phyloP scores from a whole-genome alignment of 1,284 basidiomycete species.

The Cryptococcus sp. region DNA sequence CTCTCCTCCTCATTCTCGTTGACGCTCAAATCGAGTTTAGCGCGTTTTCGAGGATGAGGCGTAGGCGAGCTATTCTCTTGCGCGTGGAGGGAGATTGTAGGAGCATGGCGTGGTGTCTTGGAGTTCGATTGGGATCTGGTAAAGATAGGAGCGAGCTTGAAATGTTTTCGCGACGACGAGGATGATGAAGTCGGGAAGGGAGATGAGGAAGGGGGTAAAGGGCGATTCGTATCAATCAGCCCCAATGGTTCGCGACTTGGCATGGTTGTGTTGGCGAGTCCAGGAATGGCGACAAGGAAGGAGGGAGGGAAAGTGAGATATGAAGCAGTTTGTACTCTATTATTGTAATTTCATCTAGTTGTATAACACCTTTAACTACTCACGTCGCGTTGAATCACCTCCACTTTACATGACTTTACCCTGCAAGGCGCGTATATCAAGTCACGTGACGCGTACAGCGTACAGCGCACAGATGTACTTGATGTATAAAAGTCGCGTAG shows the following conservation, averaged over 20 bases:
- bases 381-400: too few species aligned
- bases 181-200: not conserved
- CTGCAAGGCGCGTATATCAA: too few species aligned
- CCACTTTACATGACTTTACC: too few species aligned
- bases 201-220: not conserved
- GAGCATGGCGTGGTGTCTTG: conserved; percentile 1
- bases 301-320: not conserved
- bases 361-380: too few species aligned
- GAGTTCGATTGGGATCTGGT: conserved; percentile 1
- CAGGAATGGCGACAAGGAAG: not conserved
- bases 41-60: conserved; percentile 13
- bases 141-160: conserved; percentile 26
- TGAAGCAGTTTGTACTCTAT: too few species aligned
- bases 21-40: not conserved
- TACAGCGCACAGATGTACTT: too few species aligned
- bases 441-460: too few species aligned
- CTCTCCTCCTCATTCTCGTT: too few species aligned
- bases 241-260: not conserved
- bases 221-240: not conserved
- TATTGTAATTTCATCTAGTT: too few species aligned
- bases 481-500: too few species aligned
- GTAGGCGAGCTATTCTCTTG: not conserved
- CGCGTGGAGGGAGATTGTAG: not conserved
- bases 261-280: too few species aligned
- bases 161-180: not conserved